Percentiles rank a stretch among this genome's conserved stretches.
phyloP scores from a whole-genome alignment of 176 grass and related monocot genomes.

The Oryza nivara region DNA sequence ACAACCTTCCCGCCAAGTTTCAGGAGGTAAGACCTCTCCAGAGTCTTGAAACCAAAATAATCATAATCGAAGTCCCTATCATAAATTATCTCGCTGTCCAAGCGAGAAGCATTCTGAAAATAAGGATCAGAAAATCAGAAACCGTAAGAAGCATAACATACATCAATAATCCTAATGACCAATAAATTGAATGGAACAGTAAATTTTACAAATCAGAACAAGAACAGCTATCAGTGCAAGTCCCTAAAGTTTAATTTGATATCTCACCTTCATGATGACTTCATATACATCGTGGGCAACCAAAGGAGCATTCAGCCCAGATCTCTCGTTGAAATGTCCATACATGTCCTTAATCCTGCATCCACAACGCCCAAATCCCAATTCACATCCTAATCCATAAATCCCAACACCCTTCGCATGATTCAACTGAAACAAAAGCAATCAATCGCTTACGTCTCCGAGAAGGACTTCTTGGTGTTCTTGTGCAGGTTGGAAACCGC shows the following conservation, averaged over 20 bases:
- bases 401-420: not conserved
- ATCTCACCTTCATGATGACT: constrained; percentile 90
- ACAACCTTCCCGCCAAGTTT: constrained; percentile 72
- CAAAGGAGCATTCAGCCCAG: constrained; percentile 74
- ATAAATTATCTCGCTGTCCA: constrained; percentile 99
- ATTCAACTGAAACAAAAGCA: not conserved
- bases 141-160: not conserved
- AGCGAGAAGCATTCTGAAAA: constrained; percentile 77
- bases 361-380: not conserved
- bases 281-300: constrained; percentile 84
- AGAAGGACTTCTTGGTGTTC: constrained; percentile 95
- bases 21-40: constrained; percentile 94
- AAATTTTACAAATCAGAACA: not conserved
- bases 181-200: constrained; percentile 12
- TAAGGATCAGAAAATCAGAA: not conserved
- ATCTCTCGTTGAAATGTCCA: constrained; percentile 68
- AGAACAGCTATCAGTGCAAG: not conserved
- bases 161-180: not conserved
- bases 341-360: constrained; percentile 92
- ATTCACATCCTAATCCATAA: not conserved
- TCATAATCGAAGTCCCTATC: constrained; percentile 97
- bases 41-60: constrained; percentile 95
- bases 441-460: constrained; percentile 63
- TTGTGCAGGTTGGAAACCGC: constrained; percentile 94
- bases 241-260: not conserved